Percentiles rank a stretch among this genome's conserved stretches.
phyloP scores from a whole-genome alignment of 2,329 filamentous ascomycete genomes.

The Aulographum hederae region DNA sequence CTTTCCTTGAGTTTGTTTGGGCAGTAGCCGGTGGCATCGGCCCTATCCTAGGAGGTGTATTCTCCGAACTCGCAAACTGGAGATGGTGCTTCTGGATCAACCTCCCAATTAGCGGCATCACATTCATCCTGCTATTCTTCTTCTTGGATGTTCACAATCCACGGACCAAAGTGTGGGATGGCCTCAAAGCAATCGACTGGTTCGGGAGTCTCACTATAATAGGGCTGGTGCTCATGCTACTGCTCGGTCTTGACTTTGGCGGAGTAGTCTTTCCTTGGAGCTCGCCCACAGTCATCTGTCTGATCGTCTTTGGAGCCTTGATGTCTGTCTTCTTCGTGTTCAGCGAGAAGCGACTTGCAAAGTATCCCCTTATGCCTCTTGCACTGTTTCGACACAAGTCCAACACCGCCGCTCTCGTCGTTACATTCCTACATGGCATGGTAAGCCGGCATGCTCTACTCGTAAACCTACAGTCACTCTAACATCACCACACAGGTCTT shows the following conservation, averaged over 20 bases:
- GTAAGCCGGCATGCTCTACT: constrained; percentile 14
- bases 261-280: constrained; percentile 27
- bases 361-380: constrained; percentile 44
- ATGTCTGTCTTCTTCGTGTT: constrained; percentile 30
- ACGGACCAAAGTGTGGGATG: constrained; percentile 28
- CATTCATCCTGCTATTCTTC: constrained; percentile 30
- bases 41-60: constrained; percentile 33
- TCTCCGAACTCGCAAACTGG: constrained; percentile 28
- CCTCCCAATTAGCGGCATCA: constrained; percentile 27
- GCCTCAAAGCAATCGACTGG: constrained; percentile 36
- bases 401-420: constrained; percentile 35
- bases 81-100: constrained; percentile 39
- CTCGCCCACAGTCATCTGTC: constrained; percentile 28
- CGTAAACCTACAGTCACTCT: too few species aligned
- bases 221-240: constrained; percentile 23
- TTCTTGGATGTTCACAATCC: constrained; percentile 39
- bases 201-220: constrained; percentile 32
- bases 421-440: constrained; percentile 30
- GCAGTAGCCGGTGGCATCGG: constrained; percentile 34
- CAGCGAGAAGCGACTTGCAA: constrained; percentile 40
- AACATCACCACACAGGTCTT: constrained; percentile 33
- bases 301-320: constrained; percentile 26
- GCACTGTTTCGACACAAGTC: constrained; percentile 34
- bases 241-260: constrained; percentile 29
- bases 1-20: constrained; percentile 34